A percentile compares a stretch with the other conserved stretches of the same genome.
phyloP scores from a whole-genome alignment of 257 asterid species.

The Lavandula angustifolia region DNA sequence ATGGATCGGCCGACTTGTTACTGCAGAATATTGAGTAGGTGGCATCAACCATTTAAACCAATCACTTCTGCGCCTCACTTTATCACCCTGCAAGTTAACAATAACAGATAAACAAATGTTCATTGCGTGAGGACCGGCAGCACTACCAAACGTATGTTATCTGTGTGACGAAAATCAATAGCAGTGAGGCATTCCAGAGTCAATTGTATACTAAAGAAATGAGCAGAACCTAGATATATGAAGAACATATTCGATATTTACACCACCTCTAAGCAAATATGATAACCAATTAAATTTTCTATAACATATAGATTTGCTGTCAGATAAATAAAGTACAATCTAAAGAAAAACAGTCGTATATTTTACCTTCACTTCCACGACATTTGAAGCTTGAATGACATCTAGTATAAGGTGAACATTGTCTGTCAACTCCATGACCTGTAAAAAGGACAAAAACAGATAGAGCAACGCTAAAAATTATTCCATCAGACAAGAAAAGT shows the following conservation, averaged over 20 bases:
- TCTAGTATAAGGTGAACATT: conserved; percentile 58
- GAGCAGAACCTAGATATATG: not conserved
- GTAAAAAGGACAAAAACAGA: conserved; percentile 13
- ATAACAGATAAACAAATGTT: no score
- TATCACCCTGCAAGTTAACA: conserved; percentile 52
- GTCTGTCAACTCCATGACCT: conserved; percentile 62
- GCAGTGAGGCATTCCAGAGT: not conserved
- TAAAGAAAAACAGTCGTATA: not conserved
- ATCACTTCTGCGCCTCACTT: conserved; percentile 57
- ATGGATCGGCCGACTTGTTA: conserved; percentile 41
- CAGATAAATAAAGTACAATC: not conserved
- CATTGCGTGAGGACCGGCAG: not conserved
- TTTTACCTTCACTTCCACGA: conserved; percentile 71
- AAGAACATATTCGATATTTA: not conserved
- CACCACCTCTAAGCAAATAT: no score
- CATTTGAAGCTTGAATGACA: conserved; percentile 49
- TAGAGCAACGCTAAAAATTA: not conserved
- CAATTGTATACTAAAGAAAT: not conserved
- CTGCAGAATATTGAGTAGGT: conserved; percentile 11
- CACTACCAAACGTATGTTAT: not conserved
- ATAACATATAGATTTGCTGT: not conserved
- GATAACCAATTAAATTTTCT: no score
- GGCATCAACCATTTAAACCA: conserved; percentile 70
- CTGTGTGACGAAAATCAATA: not conserved
- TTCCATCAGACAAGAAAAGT: not conserved